Conservation (phyloP, 2,329 filamentous ascomycete species). For the Fusarium torulosum region DNA sequence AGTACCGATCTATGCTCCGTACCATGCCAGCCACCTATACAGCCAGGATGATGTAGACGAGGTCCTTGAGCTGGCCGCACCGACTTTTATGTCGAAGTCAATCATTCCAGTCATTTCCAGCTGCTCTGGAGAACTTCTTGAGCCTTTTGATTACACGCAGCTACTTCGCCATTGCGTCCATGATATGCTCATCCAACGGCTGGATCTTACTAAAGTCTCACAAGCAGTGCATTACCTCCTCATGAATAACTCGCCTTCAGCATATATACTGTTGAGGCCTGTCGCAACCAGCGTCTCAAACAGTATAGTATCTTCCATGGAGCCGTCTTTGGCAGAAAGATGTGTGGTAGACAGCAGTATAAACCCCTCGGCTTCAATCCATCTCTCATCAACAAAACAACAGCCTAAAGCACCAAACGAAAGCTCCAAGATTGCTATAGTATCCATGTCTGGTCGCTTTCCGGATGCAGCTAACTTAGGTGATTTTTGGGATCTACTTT, state of each 20-base stretch:
- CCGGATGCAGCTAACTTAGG: constrained; percentile 59
- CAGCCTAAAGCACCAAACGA: background rate
- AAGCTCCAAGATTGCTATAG: constrained; percentile 78
- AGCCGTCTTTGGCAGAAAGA: constrained; percentile 8
- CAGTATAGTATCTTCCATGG: background rate
- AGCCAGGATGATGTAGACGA: constrained; percentile 3
- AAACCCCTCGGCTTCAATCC: background rate
- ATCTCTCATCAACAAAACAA: background rate
- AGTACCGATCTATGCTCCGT: constrained; percentile 41
- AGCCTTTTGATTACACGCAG: background rate
- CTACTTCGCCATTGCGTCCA: background rate
- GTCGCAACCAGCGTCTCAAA: background rate
- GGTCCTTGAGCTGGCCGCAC: background rate
- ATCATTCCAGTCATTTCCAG: background rate
- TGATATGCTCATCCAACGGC: background rate
- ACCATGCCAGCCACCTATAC: constrained; percentile 45
- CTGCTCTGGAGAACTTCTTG: background rate
- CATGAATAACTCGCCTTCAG: background rate
- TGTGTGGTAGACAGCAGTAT: constrained; percentile 16
- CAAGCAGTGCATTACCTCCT: background rate
- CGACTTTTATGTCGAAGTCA: background rate
- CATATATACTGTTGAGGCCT: background rate
- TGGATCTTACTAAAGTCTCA: constrained; percentile 2
- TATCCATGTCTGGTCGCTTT: constrained; percentile 68
- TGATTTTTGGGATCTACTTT: constrained; percentile 73